Base-by-base conservation (phyloP, 352 stramenopile species). In the Phytopythium cucurbitacearum region DNA sequence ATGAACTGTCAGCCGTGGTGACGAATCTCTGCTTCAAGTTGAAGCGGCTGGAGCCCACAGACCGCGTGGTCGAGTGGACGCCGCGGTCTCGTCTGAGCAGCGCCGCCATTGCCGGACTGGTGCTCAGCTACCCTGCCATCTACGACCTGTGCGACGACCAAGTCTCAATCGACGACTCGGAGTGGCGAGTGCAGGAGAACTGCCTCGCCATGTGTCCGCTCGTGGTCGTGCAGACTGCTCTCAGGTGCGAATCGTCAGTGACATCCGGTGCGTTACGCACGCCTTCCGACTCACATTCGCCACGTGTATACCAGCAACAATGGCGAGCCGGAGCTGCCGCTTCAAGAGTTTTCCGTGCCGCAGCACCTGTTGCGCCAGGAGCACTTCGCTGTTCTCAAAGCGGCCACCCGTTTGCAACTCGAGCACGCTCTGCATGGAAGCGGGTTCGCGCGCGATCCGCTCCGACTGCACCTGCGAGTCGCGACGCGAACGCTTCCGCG, bases 291-390 rank as follows among this genome's bases (percentile, higher is more conserved):
- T 40, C 43, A 44, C 3, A 16, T 40, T 15, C 16, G 42, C 13
- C 37, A 15, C 15, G 10, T 48, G 10, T 40, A 42, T 35, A 13
- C 7, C 48, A 73, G 64, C 7, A 37, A 50, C 5, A 15, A 7
- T 0, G 50, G 57, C 33, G 48, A 71, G 41, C 32, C 59, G 48
- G 51, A 49, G 55, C 52, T 69, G 3, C 16, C 42, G 33, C 51
- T 87, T 13, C 71, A 76, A 15, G 70, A 83, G 40, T 86, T 88
- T 56, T 83, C 77, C 5, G 53, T 82, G 8, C 77, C 77, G 16
- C 59, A 73, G 34, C 63, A 73, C 47, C 47, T 84, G 44, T 40
- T 78, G 7, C 5, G 21, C 21, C 21, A 28, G 21, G 21, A 28
- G 2, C 21, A 28, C 21, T 28, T 28, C 21, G 21, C 21, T 28